Percentiles rank a stretch among this genome's conserved stretches.
Evolutionary conservation across 495 filamentous ascomycete species (phyloP).

Genomic region (Tuber aestivum): DNA sequence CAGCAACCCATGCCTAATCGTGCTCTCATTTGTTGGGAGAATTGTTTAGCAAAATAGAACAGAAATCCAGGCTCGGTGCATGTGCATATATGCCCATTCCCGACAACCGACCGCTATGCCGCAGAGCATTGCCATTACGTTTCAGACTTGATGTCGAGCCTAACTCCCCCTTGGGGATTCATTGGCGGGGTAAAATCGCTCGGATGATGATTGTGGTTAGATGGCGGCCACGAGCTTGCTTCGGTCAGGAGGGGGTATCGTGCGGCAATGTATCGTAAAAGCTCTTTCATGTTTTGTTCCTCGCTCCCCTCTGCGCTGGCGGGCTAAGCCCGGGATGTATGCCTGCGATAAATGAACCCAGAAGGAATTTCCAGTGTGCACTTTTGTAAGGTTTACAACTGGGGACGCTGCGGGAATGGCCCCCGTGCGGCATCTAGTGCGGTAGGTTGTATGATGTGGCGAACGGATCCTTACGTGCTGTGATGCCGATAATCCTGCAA

Average conservation of each 20-base stretch:
- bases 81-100: neutral
- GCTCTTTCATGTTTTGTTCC: neutral
- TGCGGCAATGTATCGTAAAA: neutral
- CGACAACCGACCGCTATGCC: neutral
- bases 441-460: neutral
- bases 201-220: neutral
- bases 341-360: neutral
- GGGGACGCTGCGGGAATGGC: neutral
- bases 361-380: neutral
- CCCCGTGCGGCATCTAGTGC: neutral
- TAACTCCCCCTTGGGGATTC: neutral
- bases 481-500: neutral
- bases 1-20: neutral
- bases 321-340: neutral
- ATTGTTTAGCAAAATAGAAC: neutral
- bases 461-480: neutral
- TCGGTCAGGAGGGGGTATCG: neutral
- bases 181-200: neutral
- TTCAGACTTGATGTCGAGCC: neutral
- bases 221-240: neutral
- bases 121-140: neutral
- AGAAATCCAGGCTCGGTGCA: neutral
- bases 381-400: neutral
- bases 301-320: neutral
- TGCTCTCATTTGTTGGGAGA: neutral